phyloP scores from a whole-genome alignment of 2,329 filamentous ascomycete genomes.

The Metarhizium rileyi region DNA sequence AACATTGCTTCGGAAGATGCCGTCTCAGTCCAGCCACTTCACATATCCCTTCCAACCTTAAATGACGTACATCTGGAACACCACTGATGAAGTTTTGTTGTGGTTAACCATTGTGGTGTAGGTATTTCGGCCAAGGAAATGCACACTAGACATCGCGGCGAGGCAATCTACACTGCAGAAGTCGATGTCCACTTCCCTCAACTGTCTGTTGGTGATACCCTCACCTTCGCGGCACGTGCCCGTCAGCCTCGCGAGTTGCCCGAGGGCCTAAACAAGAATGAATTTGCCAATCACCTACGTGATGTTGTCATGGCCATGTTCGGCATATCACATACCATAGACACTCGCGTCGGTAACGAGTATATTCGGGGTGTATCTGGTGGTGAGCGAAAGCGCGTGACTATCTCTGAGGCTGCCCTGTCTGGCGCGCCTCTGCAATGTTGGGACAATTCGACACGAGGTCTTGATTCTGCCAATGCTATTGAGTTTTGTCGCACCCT shows the following conservation, averaged over 20 bases:
- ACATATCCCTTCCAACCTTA: neutral
- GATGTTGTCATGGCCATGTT: slow-evolving; percentile 70
- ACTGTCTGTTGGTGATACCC: slow-evolving; percentile 67
- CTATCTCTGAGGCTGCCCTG: slow-evolving; percentile 51
- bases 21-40: slow-evolving; percentile 1
- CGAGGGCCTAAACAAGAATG: slow-evolving; percentile 41
- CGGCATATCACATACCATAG: slow-evolving; percentile 62
- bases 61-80: slow-evolving; percentile 3
- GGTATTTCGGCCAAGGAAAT: slow-evolving; percentile 63
- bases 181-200: slow-evolving; percentile 75
- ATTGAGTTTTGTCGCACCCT: slow-evolving; percentile 67
- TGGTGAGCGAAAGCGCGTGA: slow-evolving; percentile 61
- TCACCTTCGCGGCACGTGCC: slow-evolving; percentile 66
- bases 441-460: slow-evolving; percentile 65
- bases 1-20: slow-evolving; percentile 5
- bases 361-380: slow-evolving; percentile 66
- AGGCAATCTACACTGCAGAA: slow-evolving; percentile 81
- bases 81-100: neutral
- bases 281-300: slow-evolving; percentile 45
- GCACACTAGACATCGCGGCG: slow-evolving; percentile 68
- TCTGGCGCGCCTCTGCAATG: slow-evolving; percentile 51
- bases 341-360: slow-evolving; percentile 67
- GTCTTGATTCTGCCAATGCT: slow-evolving; percentile 65
- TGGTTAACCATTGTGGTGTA: slow-evolving; percentile 15
- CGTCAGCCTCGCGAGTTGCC: slow-evolving; percentile 54